Conservation (phyloP, 495 filamentous ascomycete species). For the Neurospora pannonica region DNA sequence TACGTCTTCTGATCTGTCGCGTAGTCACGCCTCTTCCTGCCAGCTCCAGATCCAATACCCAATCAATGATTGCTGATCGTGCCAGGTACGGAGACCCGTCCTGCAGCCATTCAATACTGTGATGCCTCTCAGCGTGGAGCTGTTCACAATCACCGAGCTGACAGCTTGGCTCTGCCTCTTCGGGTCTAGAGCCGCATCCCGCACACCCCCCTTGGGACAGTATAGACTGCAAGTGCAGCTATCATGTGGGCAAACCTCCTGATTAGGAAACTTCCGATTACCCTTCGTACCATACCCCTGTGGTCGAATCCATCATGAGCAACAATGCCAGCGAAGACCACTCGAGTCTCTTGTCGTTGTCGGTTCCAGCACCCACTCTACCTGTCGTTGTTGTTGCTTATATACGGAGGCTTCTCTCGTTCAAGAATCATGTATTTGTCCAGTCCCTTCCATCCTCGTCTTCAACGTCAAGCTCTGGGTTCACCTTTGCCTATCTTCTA, state of each 20-base stretch:
- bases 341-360: background rate
- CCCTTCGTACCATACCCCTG: constrained; percentile 2
- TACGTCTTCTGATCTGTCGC: background rate
- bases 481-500: background rate
- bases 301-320: background rate
- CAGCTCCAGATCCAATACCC: background rate
- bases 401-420: background rate
- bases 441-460: background rate
- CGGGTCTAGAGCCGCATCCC: background rate
- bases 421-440: background rate
- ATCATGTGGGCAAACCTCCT: background rate
- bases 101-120: constrained; percentile 6
- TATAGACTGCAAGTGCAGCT: background rate
- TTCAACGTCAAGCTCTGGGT: background rate
- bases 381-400: background rate
- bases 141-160: constrained; percentile 4
- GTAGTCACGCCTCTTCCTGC: background rate
- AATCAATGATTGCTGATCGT: background rate
- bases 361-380: background rate
- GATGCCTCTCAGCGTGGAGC: background rate
- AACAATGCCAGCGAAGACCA: background rate
- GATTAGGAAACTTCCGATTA: background rate
- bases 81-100: constrained; percentile 1
- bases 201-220: background rate
- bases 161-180: background rate